A percentile compares a stretch with the other conserved stretches of the same genome.
These are phyloP conservation scores for Naganishia sp. DNA, from an alignment of 1,284 basidiomycete species.

Conservation along the genomic window DNA sequence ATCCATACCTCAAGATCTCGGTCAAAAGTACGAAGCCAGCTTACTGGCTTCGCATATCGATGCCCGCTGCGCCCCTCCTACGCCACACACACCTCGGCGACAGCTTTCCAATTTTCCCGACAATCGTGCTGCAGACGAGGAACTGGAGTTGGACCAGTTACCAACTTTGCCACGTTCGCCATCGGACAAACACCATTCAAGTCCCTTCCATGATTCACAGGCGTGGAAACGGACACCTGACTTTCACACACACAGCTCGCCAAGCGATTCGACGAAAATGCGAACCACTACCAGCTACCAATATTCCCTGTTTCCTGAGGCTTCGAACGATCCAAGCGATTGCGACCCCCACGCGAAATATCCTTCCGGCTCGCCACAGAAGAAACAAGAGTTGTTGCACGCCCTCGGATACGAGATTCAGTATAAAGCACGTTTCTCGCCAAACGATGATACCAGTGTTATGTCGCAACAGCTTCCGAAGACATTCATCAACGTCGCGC, in stretches of 20 bases:
- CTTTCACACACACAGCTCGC: not conserved
- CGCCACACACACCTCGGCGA: conserved; percentile 14
- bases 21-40: conserved; percentile 19
- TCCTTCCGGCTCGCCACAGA: not conserved
- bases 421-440: not conserved
- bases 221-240: conserved; percentile 17
- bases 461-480: not conserved
- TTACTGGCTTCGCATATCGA: conserved; percentile 23
- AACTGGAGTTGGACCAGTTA: conserved; percentile 29
- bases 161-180: conserved; percentile 3
- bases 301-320: not conserved
- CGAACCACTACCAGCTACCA: not conserved
- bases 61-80: conserved; percentile 1
- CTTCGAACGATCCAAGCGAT: not conserved
- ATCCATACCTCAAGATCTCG: conserved; percentile 8
- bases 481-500: not conserved
- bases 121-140: conserved; percentile 18
- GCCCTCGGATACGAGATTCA: conserved; percentile 15
- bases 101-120: conserved; percentile 2
- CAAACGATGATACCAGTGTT: not conserved
- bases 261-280: not conserved
- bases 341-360: not conserved
- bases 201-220: conserved; percentile 31
- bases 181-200: conserved; percentile 6
- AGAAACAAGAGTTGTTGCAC: conserved; percentile 12